Evolutionary conservation across 495 filamentous ascomycete genomes (phyloP).

Genomic region (Aspergillus nidulans): DNA sequence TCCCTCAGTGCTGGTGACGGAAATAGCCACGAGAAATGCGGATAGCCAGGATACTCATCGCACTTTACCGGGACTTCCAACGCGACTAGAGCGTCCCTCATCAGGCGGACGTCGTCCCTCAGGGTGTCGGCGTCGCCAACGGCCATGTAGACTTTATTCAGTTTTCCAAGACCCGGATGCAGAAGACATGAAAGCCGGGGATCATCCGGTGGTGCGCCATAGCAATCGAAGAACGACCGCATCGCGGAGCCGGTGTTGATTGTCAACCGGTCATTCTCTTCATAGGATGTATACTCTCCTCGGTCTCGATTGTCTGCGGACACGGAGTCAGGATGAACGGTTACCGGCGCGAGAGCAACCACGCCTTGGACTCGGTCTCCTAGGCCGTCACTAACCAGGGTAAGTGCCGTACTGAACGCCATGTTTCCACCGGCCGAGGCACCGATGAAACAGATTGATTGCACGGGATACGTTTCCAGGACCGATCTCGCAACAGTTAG

Average conservation of each 20-base stretch:
- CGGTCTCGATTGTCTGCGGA: background rate
- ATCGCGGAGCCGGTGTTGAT: background rate
- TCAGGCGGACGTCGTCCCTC: background rate
- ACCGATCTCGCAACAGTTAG: background rate
- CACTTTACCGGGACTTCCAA: background rate
- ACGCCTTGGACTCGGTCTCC: background rate
- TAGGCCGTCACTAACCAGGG: background rate
- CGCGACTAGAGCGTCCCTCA: background rate
- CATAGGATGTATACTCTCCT: background rate
- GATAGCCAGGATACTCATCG: background rate
- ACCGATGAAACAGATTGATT: background rate
- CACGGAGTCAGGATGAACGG: background rate
- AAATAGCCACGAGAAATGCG: slow-evolving; percentile 2
- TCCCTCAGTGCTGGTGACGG: background rate
- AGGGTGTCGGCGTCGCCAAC: background rate
- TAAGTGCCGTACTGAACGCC: background rate
- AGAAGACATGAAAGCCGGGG: background rate
- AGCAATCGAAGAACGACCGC: background rate
- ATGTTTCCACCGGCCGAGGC: background rate
- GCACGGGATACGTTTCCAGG: background rate
- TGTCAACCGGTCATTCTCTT: background rate
- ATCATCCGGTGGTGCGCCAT: background rate
- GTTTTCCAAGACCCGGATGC: background rate
- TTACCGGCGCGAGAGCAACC: background rate
- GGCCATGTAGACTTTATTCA: background rate